Conservation (phyloP, 805 yeast genomes). For the Metschnikowia gelsemii region DNA sequence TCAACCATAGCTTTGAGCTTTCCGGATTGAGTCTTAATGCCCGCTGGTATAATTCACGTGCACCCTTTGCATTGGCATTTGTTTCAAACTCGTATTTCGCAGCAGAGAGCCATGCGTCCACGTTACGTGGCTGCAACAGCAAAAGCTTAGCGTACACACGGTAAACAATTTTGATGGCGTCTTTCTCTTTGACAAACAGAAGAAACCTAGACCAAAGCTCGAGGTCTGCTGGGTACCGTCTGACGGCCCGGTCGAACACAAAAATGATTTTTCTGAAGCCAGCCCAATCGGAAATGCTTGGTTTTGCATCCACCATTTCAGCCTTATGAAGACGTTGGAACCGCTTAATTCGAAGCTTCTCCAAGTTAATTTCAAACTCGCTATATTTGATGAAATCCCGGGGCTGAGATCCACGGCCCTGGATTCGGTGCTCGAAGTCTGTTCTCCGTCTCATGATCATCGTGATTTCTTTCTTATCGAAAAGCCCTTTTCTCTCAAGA, state of each 20-base stretch:
- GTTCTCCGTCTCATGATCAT: slow-evolving; percentile 90
- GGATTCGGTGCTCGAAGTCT: slow-evolving; percentile 88
- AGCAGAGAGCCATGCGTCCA: slow-evolving; percentile 90
- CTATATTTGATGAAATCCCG: slow-evolving; percentile 77
- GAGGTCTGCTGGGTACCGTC: slow-evolving; percentile 74
- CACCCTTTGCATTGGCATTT: slow-evolving; percentile 84
- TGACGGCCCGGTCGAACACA: slow-evolving; percentile 79
- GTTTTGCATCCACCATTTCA: slow-evolving; percentile 56
- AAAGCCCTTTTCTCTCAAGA: slow-evolving; percentile 73
- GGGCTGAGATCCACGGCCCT: slow-evolving; percentile 77
- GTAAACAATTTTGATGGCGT: slow-evolving; percentile 70
- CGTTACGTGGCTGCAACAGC: slow-evolving; percentile 86
- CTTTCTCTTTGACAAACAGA: slow-evolving; percentile 61
- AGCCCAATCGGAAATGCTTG: slow-evolving; percentile 82
- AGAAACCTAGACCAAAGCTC: slow-evolving; percentile 78
- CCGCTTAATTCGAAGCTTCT: slow-evolving; percentile 72
- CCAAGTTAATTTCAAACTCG: slow-evolving; percentile 77
- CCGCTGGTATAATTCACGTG: slow-evolving; percentile 81
- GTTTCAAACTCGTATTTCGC: slow-evolving; percentile 91
- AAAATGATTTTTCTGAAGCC: slow-evolving; percentile 77
- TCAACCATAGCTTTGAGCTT: slow-evolving; percentile 70
- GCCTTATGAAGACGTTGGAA: slow-evolving; percentile 57
- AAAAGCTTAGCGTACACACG: slow-evolving; percentile 74
- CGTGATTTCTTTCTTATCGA: slow-evolving; percentile 77
- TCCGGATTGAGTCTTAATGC: slow-evolving; percentile 83